These are phyloP conservation scores for Oenanthe javanica DNA, from an alignment of 140 eudicot genomes.

Conservation along the genomic window DNA sequence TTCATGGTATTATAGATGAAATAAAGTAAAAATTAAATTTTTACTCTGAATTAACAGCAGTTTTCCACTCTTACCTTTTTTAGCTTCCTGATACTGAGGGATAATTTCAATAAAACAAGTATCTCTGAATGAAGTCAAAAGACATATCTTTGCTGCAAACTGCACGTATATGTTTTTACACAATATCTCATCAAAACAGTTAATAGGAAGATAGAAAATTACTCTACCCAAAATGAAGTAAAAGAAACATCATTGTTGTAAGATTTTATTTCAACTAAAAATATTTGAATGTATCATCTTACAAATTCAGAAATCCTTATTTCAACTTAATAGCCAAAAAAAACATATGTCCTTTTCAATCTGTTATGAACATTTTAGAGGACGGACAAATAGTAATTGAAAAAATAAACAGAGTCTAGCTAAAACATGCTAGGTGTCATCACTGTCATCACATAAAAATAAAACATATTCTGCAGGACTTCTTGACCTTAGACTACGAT, in stretches of 20 bases:
- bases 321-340: not conserved
- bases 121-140: slow-evolving; percentile 83
- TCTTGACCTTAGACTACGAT: not conserved
- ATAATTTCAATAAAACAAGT: slow-evolving; percentile 78
- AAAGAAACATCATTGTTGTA: not conserved
- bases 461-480: not conserved
- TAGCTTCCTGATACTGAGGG: slow-evolving; percentile 60
- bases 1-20: not conserved
- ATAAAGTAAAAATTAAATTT: not conserved
- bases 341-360: not conserved
- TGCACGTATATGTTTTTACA: slow-evolving; percentile 26
- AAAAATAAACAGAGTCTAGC: not conserved
- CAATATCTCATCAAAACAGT: not conserved
- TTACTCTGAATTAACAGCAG: not conserved
- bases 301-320: not conserved
- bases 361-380: not conserved
- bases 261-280: not conserved
- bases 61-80: slow-evolving; percentile 45
- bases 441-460: not conserved
- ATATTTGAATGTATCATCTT: not conserved
- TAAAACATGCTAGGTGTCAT: not conserved
- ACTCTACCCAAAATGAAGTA: not conserved
- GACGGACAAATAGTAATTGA: not conserved
- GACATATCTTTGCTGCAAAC: slow-evolving; percentile 92
- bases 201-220: not conserved